A percentile compares a stretch with the other conserved stretches of the same genome.
Evolutionary conservation across 2,329 filamentous ascomycete genomes (phyloP).

Genomic region (Cordyceps fumosorosea): DNA sequence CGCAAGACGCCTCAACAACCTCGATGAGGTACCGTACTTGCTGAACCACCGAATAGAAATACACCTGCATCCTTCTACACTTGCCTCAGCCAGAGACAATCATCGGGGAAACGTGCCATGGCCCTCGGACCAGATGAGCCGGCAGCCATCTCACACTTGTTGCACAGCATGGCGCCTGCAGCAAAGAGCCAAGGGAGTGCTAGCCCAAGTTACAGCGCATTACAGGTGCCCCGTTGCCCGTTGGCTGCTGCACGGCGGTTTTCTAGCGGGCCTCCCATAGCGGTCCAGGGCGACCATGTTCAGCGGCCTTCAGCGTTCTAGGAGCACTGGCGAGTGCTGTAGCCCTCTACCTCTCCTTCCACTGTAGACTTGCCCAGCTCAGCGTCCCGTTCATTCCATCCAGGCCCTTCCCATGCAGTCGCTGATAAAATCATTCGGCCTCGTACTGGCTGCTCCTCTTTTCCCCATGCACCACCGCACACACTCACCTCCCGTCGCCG

Average conservation of each 20-base stretch:
- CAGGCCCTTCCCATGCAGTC: background rate
- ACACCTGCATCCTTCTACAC: background rate
- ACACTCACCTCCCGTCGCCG: conserved; percentile 10
- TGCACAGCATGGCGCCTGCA: too few species aligned
- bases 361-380: background rate
- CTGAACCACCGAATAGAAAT: background rate
- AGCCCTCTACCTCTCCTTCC: background rate
- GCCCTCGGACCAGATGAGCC: background rate
- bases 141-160: too few species aligned
- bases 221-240: background rate
- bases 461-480: conserved; percentile 20
- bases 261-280: background rate
- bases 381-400: background rate
- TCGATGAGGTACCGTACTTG: background rate
- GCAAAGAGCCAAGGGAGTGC: background rate
- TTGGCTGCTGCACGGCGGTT: background rate
- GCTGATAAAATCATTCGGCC: conserved; percentile 20
- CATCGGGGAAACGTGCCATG: background rate
- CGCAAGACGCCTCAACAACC: background rate
- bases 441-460: conserved; percentile 19
- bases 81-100: background rate
- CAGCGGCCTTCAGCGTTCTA: background rate
- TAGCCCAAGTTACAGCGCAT: background rate
- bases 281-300: background rate
- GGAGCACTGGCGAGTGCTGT: background rate